phyloP scores from a whole-genome alignment of 2,329 filamentous ascomycete species.

The Penicillium sp. region DNA sequence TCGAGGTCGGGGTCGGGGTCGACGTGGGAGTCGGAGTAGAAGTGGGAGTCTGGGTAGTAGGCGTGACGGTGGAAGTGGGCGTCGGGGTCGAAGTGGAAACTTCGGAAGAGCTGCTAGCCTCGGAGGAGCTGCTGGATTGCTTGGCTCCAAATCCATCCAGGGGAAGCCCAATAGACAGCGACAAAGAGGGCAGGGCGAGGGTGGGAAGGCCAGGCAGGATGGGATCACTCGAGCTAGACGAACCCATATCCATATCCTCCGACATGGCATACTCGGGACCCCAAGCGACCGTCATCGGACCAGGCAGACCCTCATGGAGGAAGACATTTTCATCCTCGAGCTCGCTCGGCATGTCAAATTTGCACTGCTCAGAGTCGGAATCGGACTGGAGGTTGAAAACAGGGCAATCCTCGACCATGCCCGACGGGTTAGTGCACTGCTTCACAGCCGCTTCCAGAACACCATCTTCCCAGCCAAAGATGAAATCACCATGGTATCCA shows the following conservation, averaged over 20 bases:
- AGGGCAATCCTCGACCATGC: slow-evolving; percentile 65
- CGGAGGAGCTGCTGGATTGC: too few species aligned
- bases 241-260: slow-evolving; percentile 11
- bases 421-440: slow-evolving; percentile 65
- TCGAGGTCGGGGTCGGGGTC: background rate
- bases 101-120: background rate
- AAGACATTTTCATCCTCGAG: slow-evolving; percentile 56
- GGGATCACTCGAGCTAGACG: slow-evolving; percentile 9
- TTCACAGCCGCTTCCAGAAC: slow-evolving; percentile 68
- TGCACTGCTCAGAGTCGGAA: slow-evolving; percentile 53
- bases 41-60: too few species aligned
- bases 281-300: slow-evolving; percentile 49
- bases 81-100: too few species aligned
- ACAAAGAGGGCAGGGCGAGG: too few species aligned
- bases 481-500: slow-evolving; percentile 74
- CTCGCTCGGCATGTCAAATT: slow-evolving; percentile 52
- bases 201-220: background rate
- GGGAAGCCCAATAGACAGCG: slow-evolving; percentile 8
- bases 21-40: too few species aligned
- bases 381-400: slow-evolving; percentile 65
- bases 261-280: slow-evolving; percentile 40
- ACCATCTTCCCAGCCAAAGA: slow-evolving; percentile 66
- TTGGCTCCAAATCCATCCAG: too few species aligned
- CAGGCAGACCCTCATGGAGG: slow-evolving; percentile 59
- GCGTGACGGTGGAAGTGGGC: background rate